These are phyloP conservation scores for Starmerella stellata DNA, from an alignment of 805 yeast species.

Conservation along the genomic window DNA sequence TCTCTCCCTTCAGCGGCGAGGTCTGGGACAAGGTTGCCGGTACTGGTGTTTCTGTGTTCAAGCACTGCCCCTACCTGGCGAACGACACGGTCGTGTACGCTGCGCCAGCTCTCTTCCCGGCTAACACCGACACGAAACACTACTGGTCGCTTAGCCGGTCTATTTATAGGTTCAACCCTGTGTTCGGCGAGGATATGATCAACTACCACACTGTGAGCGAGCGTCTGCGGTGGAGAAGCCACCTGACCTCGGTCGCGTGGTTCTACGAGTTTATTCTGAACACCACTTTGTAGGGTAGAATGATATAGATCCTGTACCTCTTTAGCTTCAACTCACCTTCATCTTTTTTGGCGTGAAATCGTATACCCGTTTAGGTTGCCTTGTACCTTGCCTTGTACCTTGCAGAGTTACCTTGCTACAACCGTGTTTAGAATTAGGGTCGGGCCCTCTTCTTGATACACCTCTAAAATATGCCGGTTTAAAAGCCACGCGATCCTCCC, in stretches of 20 bases:
- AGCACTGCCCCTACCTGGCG: conserved; percentile 5
- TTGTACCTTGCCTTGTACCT: no score
- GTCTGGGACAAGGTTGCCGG: conserved; percentile 46
- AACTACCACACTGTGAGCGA: conserved; percentile 47
- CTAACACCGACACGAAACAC: conserved; percentile 51
- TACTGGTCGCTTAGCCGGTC: conserved; percentile 46
- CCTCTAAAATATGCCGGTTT: no score
- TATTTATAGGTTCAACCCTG: conserved; percentile 45
- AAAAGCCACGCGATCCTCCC: no score
- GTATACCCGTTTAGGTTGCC: no score
- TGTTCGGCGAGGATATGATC: conserved; percentile 23
- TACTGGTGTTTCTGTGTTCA: conserved; percentile 38
- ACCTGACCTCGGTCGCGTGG: conserved; percentile 26
- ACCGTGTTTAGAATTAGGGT: no score
- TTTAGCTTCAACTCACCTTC: no score
- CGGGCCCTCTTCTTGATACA: no score
- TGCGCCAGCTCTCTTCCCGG: conserved; percentile 45
- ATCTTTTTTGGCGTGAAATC: no score
- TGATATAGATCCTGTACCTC: no score
- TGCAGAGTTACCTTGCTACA: no score
- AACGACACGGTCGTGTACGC: conserved; percentile 26
- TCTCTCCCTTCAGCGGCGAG: conserved; percentile 29
- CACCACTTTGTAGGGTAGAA: conserved; percentile 6
- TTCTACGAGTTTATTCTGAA: conserved; percentile 20
- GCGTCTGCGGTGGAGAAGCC: conserved; percentile 33